These are phyloP conservation scores for Erythrophleum ivorense DNA, from an alignment of 331 rosid species.

Conservation along the genomic window DNA sequence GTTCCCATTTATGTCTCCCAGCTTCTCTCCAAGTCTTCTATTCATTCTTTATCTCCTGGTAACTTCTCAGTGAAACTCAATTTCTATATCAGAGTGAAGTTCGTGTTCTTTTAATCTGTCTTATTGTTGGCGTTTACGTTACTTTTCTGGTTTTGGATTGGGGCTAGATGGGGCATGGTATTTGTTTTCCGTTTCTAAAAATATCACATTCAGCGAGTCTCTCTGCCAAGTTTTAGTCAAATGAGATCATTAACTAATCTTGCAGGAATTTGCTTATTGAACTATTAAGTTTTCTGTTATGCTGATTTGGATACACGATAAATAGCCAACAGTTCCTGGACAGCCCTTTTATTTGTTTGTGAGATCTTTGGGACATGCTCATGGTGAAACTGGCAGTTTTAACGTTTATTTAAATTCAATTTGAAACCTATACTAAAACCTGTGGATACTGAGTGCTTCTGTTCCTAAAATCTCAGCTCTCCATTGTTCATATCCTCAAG, in stretches of 20 bases:
- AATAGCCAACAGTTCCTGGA: background rate
- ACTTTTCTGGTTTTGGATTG: background rate
- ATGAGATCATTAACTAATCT: background rate
- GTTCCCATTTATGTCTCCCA: constrained; percentile 73
- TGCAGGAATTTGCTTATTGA: background rate
- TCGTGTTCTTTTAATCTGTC: background rate
- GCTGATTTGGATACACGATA: background rate
- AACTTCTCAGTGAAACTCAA: constrained; percentile 18
- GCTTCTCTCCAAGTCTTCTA: constrained; percentile 45
- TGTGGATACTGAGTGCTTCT: background rate
- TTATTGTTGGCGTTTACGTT: background rate
- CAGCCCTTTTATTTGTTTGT: background rate
- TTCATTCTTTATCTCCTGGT: constrained; percentile 53
- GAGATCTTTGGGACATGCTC: background rate
- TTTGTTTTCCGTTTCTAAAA: background rate
- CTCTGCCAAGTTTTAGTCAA: background rate
- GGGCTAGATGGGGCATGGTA: constrained; percentile 2
- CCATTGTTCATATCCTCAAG: background rate
- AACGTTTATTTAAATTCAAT: background rate
- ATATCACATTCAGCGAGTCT: background rate
- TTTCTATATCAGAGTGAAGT: background rate
- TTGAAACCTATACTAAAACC: background rate
- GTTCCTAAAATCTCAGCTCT: constrained; percentile 20
- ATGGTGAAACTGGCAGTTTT: background rate
- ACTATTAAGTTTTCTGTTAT: background rate